These are phyloP conservation scores for Phialemonium atrogriseum DNA, from an alignment of 2,329 filamentous ascomycete genomes.

Conservation along the genomic window DNA sequence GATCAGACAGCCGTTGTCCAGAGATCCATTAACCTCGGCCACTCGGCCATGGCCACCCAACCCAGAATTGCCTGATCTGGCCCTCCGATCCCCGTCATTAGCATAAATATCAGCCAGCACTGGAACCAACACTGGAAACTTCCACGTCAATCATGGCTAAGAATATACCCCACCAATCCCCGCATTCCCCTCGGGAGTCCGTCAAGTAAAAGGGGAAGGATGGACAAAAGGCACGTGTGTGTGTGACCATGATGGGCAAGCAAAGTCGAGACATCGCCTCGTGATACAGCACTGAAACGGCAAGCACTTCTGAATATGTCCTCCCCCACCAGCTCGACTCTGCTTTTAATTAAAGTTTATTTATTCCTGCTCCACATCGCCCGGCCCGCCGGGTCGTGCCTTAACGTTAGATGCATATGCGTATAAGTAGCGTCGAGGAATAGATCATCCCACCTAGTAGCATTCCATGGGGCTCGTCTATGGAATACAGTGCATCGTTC, in stretches of 20 bases:
- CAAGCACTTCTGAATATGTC: too few relatives aligned
- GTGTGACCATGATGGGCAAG: background rate
- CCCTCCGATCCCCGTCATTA: background rate
- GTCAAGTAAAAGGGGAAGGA: background rate
- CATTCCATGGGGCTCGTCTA: too few relatives aligned
- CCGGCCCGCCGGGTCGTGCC: too few relatives aligned
- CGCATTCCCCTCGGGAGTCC: too few relatives aligned
- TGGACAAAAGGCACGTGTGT: background rate
- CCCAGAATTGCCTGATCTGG: background rate
- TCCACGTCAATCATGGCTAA: background rate
- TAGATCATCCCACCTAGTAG: too few relatives aligned
- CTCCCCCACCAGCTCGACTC: too few relatives aligned
- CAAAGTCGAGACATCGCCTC: background rate
- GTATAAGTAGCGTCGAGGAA: too few relatives aligned
- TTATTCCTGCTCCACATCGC: too few relatives aligned
- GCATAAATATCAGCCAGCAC: conserved; percentile 4
- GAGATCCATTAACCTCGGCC: background rate
- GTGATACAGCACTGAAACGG: conserved; percentile 14
- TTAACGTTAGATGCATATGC: too few relatives aligned
- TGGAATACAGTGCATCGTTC: too few relatives aligned
- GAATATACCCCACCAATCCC: background rate
- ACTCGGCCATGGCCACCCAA: background rate
- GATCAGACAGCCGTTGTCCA: background rate
- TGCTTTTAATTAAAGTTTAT: too few relatives aligned
- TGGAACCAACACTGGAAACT: background rate